Base-by-base conservation (phyloP, 805 yeast genomes). In the Brettanomyces custersianus region DNA sequence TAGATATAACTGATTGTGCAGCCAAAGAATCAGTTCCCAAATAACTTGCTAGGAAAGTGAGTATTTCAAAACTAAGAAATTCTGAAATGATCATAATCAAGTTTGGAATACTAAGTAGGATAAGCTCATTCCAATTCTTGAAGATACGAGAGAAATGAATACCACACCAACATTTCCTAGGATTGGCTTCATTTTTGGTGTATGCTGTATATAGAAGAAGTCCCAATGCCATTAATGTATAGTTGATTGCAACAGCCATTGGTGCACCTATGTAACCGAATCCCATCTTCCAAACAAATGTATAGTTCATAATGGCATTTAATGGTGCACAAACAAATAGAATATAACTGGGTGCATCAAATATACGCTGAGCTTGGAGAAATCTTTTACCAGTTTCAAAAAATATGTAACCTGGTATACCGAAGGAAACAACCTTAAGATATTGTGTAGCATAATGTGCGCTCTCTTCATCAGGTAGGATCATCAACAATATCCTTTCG, bases 191-290 rank as follows among this genome's bases (percentile, higher is more conserved):
- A 43, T 61, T 49, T 4, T 74, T 75, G n/a, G 66, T 61, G 22
- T 64, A 58, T 25, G 57, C 52, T 22, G 72, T 70, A 51, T 72
- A 74, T 9, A 63, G 55, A 43, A 66, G 57, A 27, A 82, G 55
- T 32, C 76, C 66, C 11, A 65, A 21, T 19, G 82, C 78, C 88
- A 82, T 80, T 35, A 77, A 49, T 68, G 82, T 79, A 50, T 81
- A 76, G 29, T 83, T 77, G 24, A 78, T 66, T 4, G 76, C 78
- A 16, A 81, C 85, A 3, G 87, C 74, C 24, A 79, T 63, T 26
- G 92, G 90, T 2, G 90, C 90, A 17, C 92, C 92, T 24, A 74
- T 51, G 52, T 74, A 82, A 3, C 92, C 92, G 36, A 71, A 45
- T 0, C 74, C 74, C 31, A 77, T 52, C 4, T 70, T 65, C 87